These are phyloP conservation scores for Epichloe bromicola DNA, from an alignment of 2,329 filamentous ascomycete genomes.

Conservation along the genomic window DNA sequence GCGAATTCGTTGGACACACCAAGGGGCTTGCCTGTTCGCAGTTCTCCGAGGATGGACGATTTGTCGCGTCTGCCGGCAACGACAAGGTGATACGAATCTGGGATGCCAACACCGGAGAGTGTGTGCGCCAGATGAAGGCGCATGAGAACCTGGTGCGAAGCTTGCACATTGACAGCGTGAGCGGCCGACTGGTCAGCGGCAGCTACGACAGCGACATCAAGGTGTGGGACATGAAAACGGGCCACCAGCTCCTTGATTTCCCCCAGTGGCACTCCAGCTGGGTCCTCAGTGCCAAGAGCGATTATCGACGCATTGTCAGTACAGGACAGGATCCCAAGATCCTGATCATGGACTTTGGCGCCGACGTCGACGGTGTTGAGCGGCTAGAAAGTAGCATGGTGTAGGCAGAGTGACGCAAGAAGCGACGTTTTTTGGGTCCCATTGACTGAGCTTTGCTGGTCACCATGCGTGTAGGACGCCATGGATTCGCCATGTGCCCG, in stretches of 20 bases:
- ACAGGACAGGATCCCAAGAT: constrained; percentile 91
- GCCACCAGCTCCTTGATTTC: constrained; percentile 67
- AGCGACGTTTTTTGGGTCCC: neutral
- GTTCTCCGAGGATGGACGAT: constrained; percentile 88
- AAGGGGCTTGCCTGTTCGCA: constrained; percentile 92
- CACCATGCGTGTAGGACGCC: neutral
- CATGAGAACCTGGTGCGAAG: constrained; percentile 81
- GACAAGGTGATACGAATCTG: constrained; percentile 94
- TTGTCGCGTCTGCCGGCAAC: constrained; percentile 86
- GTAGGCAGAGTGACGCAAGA: neutral
- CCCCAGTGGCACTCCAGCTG: constrained; percentile 90
- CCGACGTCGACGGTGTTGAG: constrained; percentile 43
- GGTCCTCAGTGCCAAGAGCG: constrained; percentile 91
- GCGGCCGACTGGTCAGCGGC: constrained; percentile 75
- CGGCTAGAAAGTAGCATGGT: constrained; percentile 35
- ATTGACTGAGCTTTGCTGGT: neutral
- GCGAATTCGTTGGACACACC: constrained; percentile 81
- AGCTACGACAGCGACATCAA: constrained; percentile 95
- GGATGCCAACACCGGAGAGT: constrained; percentile 80
- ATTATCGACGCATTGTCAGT: constrained; percentile 87
- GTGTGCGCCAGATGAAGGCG: constrained; percentile 66
- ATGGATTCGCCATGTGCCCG: neutral
- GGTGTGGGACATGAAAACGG: constrained; percentile 78
- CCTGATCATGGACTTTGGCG: constrained; percentile 84
- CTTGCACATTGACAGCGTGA: constrained; percentile 78